A percentile compares a stretch with the other conserved stretches of the same genome.
These are phyloP conservation scores for Pinus albicaulis DNA, from an alignment of 75 land plant genomes.

Conservation along the genomic window DNA sequence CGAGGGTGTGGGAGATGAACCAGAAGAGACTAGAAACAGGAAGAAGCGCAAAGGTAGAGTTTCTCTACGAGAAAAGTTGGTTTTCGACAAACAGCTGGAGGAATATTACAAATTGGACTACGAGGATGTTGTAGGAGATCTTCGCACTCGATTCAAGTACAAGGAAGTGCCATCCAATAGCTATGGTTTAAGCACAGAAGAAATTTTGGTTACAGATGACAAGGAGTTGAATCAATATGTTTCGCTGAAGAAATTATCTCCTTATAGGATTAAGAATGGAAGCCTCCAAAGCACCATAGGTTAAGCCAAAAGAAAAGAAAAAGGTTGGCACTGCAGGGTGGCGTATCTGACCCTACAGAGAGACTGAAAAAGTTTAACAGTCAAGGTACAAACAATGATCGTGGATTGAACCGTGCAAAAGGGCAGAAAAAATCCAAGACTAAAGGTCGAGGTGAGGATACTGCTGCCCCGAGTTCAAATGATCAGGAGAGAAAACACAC, in stretches of 20 bases:
- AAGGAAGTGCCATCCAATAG: constrained; percentile 53
- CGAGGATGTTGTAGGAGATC: constrained; percentile 88
- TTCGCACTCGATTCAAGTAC: constrained; percentile 93
- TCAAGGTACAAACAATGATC: not conserved
- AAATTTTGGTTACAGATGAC: constrained; percentile 72
- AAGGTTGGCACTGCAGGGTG: constrained; percentile 20
- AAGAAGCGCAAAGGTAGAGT: constrained; percentile 44
- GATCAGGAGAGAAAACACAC: too few relatives aligned
- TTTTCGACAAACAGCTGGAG: constrained; percentile 63
- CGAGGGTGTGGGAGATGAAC: too few relatives aligned
- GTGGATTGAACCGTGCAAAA: too few relatives aligned
- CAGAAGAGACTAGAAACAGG: constrained; percentile 11
- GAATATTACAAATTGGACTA: constrained; percentile 90
- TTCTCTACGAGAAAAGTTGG: constrained; percentile 49
- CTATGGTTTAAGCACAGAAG: constrained; percentile 66
- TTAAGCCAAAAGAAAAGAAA: constrained; percentile 42
- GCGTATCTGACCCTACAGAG: not conserved
- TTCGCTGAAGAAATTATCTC: constrained; percentile 85
- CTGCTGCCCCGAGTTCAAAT: too few relatives aligned
- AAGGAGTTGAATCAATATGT: constrained; percentile 94
- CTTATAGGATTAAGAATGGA: constrained; percentile 84
- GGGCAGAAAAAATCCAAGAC: too few relatives aligned
- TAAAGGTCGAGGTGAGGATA: too few relatives aligned
- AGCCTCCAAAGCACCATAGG: constrained; percentile 42
- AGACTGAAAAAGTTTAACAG: not conserved